Conservation (phyloP, 2,329 filamentous ascomycete species). For the Hypoxylon sp. region DNA sequence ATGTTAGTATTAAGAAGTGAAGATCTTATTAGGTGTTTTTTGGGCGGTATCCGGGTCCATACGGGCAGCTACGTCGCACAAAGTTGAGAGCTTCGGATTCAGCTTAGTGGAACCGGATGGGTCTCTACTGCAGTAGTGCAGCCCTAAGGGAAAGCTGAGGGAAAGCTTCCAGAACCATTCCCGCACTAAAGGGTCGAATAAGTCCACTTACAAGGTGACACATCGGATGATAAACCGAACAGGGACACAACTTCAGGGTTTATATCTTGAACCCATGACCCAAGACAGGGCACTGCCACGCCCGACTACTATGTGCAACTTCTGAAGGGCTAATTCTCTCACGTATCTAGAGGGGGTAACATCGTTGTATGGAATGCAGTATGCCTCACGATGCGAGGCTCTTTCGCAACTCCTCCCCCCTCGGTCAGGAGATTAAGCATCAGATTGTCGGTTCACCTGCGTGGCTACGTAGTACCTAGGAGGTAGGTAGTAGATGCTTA, state of each 20-base stretch:
- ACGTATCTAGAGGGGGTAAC: conserved; percentile 3
- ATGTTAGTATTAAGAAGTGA: too few relatives aligned
- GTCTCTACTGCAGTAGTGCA: background rate
- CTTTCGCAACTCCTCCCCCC: conserved; percentile 1
- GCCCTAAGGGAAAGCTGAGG: conserved; percentile 10
- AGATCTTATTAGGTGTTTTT: too few relatives aligned
- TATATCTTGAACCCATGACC: conserved; percentile 21
- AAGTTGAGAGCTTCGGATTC: conserved; percentile 21
- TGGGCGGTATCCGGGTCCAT: too few relatives aligned
- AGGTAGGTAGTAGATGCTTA: background rate
- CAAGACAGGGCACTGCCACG: conserved; percentile 13
- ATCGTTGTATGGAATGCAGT: conserved; percentile 4
- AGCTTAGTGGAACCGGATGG: conserved; percentile 17
- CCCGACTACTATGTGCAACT: conserved; percentile 23
- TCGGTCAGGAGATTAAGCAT: conserved; percentile 26
- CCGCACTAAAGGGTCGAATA: background rate
- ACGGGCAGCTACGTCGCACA: too few relatives aligned
- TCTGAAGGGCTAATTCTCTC: background rate
- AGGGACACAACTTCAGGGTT: background rate
- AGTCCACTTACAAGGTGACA: conserved; percentile 9
- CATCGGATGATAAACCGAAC: conserved; percentile 5
- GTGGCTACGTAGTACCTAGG: conserved; percentile 3
- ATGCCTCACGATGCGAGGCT: conserved; percentile 14
- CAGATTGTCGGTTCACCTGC: conserved; percentile 14
- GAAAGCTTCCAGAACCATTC: conserved; percentile 31